Base-by-base conservation (phyloP, 768 basidiomycete genomes). In the Mycena vitilis region DNA sequence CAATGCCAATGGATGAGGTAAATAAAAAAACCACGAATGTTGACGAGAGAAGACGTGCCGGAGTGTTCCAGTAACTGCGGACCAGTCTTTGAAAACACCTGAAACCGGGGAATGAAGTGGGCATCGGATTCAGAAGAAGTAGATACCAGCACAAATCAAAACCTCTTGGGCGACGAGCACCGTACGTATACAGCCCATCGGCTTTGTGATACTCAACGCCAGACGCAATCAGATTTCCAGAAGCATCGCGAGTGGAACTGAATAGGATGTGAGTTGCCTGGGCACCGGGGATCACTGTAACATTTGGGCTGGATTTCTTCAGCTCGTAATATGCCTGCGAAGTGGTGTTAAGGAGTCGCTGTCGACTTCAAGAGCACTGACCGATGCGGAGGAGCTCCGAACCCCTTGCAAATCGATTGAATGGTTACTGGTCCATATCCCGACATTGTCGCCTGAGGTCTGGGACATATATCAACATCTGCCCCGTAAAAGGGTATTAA, bases 271-370 rank as follows among this genome's bases (percentile, higher is more conserved):
- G 55, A 16, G 77, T 74, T 4, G 62, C 76, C 13, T 73, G 69
- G 12, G 74, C 75, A 4, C 73, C 72, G 8, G 75, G 75, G 22
- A 79, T 65, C 9, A 75, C 70, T 4, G 66, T 54, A 30, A 76
- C 70, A 54, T 78, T 78, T 9, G 63, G 30, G 22, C 86, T 81
- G 20, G 81, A 78, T 4, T 85, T 82, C 36, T 85, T 78, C 6
- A 85, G 82, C 73, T 86, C 86, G 73, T 88, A 85, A 78, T 88
- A 88, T 10, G 84, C 87, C 8, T 86, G 37, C 4, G 10, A 40
- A 18, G 20, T 2, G 16, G 40, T 3, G 42, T 22, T 12, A 23
- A 57, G 5, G 42, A 5, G 18, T 20, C 20, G 2, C 4, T 15
- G 51, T 53, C 23, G 18, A 38, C 7, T 49, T 8, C 47, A 38